phyloP scores from a whole-genome alignment of 1,139 yeast genomes.

The Candida labiduridarum region DNA sequence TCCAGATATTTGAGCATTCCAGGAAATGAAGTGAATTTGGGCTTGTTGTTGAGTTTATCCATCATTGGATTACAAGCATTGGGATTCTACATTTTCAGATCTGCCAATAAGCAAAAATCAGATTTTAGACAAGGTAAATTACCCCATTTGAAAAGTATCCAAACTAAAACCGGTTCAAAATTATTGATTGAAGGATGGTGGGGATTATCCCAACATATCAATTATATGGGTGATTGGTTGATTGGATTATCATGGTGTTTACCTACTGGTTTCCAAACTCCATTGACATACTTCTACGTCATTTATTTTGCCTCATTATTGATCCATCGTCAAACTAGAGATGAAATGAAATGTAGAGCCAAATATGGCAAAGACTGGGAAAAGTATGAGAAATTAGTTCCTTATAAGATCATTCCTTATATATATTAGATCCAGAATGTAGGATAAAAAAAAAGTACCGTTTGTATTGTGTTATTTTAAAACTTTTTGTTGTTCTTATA shows the following conservation, averaged over 20 bases:
- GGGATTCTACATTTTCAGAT: slow-evolving; percentile 84
- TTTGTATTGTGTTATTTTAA: not conserved
- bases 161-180: slow-evolving; percentile 77
- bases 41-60: slow-evolving; percentile 37
- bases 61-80: slow-evolving; percentile 45
- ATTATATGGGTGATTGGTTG: slow-evolving; percentile 94
- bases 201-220: slow-evolving; percentile 89
- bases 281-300: slow-evolving; percentile 85
- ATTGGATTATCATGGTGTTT: slow-evolving; percentile 92
- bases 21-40: slow-evolving; percentile 58
- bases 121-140: slow-evolving; percentile 80
- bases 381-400: slow-evolving; percentile 77
- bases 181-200: slow-evolving; percentile 94
- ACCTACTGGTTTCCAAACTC: slow-evolving; percentile 81
- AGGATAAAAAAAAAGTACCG: not conserved
- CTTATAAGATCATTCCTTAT: slow-evolving; percentile 88
- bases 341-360: slow-evolving; percentile 83
- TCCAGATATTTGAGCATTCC: slow-evolving; percentile 72
- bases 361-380: slow-evolving; percentile 89
- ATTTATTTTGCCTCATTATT: slow-evolving; percentile 79
- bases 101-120: slow-evolving; percentile 83
- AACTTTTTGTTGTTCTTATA: not conserved
- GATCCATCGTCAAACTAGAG: slow-evolving; percentile 87
- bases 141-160: slow-evolving; percentile 60
- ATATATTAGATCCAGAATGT: slow-evolving; percentile 53